These are phyloP conservation scores for Cladophialophora psammophila DNA, from an alignment of 2,329 filamentous ascomycete genomes.

Conservation along the genomic window DNA sequence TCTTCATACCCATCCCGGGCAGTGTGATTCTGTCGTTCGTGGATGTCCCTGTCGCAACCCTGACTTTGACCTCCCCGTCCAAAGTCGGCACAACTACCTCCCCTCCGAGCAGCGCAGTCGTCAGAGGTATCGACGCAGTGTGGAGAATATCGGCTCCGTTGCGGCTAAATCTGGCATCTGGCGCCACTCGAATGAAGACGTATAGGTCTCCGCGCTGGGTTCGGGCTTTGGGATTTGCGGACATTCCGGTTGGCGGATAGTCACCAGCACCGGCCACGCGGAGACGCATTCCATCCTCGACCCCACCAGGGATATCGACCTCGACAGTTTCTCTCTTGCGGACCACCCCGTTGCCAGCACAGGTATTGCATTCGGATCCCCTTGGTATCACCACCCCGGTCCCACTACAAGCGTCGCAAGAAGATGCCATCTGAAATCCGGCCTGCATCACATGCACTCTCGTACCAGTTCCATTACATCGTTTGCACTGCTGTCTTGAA, in stretches of 20 bases:
- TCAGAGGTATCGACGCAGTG: slow-evolving; percentile 88
- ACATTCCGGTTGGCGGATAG: slow-evolving; percentile 76
- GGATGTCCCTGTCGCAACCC: slow-evolving; percentile 87
- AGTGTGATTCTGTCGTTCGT: slow-evolving; percentile 92
- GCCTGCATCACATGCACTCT: slow-evolving; percentile 88
- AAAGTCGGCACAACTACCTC: slow-evolving; percentile 89
- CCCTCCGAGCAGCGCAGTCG: slow-evolving; percentile 89
- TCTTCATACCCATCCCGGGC: slow-evolving; percentile 91
- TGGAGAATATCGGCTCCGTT: slow-evolving; percentile 90
- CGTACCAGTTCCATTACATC: slow-evolving; percentile 85
- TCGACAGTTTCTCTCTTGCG: slow-evolving; percentile 82
- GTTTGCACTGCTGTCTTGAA: slow-evolving; percentile 74
- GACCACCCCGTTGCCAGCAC: slow-evolving; percentile 82
- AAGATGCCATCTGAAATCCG: slow-evolving; percentile 94
- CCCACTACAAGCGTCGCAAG: slow-evolving; percentile 82
- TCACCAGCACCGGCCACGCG: slow-evolving; percentile 87
- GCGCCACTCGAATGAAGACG: slow-evolving; percentile 86
- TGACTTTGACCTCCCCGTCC: slow-evolving; percentile 87
- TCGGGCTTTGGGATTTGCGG: slow-evolving; percentile 67
- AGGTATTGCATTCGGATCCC: slow-evolving; percentile 81
- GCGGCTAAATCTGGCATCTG: slow-evolving; percentile 88
- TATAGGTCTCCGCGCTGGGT: slow-evolving; percentile 87
- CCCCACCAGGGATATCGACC: slow-evolving; percentile 91
- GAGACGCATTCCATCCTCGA: slow-evolving; percentile 95
- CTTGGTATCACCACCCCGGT: slow-evolving; percentile 77